Evolutionary conservation across 2,329 filamentous ascomycete genomes (phyloP).

Genomic region (Dactylellina parvicollis): DNA sequence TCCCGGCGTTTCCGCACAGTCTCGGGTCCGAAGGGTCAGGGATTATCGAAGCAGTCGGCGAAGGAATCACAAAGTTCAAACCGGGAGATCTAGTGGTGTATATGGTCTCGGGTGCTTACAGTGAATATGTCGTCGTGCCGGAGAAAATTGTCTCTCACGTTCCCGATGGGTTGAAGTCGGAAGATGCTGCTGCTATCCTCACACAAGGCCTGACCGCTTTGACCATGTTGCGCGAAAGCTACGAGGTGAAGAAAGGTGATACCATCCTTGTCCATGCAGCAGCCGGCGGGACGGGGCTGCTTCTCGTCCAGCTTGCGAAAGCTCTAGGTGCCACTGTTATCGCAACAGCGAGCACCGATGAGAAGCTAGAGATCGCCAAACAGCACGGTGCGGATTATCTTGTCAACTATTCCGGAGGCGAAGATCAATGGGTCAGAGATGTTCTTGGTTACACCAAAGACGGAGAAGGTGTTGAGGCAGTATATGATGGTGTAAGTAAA

Average conservation of each 20-base stretch:
- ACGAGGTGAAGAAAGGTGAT: constrained; percentile 76
- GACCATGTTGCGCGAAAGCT: constrained; percentile 78
- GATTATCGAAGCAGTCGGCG: constrained; percentile 71
- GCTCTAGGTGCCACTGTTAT: constrained; percentile 79
- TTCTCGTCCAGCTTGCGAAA: constrained; percentile 75
- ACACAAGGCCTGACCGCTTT: constrained; percentile 85
- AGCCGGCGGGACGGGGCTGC: constrained; percentile 80
- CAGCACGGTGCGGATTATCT: constrained; percentile 76
- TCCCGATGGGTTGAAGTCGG: constrained; percentile 70
- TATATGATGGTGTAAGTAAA: constrained; percentile 75
- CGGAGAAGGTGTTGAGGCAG: constrained; percentile 76
- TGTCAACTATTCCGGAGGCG: constrained; percentile 74
- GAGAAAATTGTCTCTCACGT: constrained; percentile 70
- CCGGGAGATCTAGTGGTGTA: constrained; percentile 78
- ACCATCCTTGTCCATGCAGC: constrained; percentile 87
- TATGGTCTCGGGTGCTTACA: constrained; percentile 68
- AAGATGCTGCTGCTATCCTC: constrained; percentile 74
- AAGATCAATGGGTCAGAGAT: constrained; percentile 67
- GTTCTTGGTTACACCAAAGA: constrained; percentile 74
- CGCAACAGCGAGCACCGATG: constrained; percentile 77
- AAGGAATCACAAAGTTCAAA: constrained; percentile 64
- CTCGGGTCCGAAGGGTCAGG: constrained; percentile 84
- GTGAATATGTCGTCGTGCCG: constrained; percentile 68
- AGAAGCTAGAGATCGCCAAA: constrained; percentile 76
- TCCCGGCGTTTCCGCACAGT: constrained; percentile 74